phyloP scores from a whole-genome alignment of 2,329 filamentous ascomycete species.

The Elsinoe ampelina region DNA sequence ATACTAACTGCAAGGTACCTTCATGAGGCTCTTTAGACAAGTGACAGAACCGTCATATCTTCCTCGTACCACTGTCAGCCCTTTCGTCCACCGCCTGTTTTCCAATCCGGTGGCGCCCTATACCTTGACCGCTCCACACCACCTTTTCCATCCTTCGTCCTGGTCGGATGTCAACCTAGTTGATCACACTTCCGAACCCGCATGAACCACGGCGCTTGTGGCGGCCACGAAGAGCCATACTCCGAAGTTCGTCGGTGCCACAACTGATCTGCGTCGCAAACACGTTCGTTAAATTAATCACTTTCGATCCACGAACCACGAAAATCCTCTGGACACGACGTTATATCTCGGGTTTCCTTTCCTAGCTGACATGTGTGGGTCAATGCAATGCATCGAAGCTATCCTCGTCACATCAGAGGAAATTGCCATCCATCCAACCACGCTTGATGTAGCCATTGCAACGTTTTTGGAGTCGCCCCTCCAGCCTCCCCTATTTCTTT shows the following conservation, averaged over 20 bases:
- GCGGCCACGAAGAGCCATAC: neutral
- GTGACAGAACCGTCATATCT: neutral
- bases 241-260: neutral
- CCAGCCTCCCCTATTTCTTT: neutral
- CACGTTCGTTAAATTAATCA: neutral
- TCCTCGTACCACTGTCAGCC: neutral
- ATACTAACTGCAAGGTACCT: neutral
- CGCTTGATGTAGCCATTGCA: neutral
- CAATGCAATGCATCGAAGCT: slow-evolving; percentile 3
- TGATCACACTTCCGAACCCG: neutral
- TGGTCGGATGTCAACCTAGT: neutral
- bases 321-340: neutral
- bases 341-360: neutral
- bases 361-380: neutral
- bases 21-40: neutral
- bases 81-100: neutral
- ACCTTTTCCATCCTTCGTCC: slow-evolving; percentile 2
- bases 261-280: neutral
- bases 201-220: slow-evolving; percentile 5
- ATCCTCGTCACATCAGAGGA: neutral
- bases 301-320: slow-evolving; percentile 1
- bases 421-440: neutral
- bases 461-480: neutral
- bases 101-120: neutral
- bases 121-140: neutral